A percentile compares a stretch with the other conserved stretches of the same genome.
Conservation (phyloP, 1,284 basidiomycete species). For the Peniophora sp. region DNA sequence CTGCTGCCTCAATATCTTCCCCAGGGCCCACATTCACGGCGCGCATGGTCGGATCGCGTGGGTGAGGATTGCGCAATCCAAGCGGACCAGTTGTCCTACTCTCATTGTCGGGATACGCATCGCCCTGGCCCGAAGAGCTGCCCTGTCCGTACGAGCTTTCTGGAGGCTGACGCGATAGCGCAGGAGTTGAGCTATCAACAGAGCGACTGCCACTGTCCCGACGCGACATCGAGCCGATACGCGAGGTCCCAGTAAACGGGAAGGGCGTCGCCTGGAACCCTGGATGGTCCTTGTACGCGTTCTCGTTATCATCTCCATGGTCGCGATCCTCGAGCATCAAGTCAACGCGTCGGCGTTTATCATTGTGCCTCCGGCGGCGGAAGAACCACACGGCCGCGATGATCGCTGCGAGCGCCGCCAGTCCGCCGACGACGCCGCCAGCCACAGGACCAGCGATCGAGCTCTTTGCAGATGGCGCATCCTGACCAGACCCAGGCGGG, state of each 20-base stretch:
- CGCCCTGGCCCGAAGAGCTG: background rate
- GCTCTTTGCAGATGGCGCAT: background rate
- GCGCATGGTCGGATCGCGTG: background rate
- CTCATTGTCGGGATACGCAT: background rate
- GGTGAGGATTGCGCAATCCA: background rate
- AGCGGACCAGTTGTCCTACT: background rate
- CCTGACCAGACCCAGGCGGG: background rate
- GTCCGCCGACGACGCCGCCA: constrained; percentile 4
- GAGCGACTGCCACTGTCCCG: background rate
- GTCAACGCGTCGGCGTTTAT: background rate
- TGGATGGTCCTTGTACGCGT: background rate
- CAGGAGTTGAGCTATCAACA: background rate
- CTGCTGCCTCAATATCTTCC: too few relatives aligned
- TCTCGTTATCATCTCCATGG: background rate
- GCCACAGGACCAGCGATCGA: constrained; percentile 1
- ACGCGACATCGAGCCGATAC: background rate
- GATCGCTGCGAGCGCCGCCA: background rate
- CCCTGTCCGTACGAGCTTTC: background rate
- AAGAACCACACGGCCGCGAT: constrained; percentile 4
- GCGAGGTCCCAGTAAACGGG: background rate
- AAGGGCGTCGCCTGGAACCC: background rate
- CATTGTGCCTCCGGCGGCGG: constrained; percentile 2
- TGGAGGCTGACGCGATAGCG: background rate
- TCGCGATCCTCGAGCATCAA: background rate
- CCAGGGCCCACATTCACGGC: background rate